Percentiles rank a stretch among this genome's conserved stretches.
phyloP scores from a whole-genome alignment of 73 alveolate species.

The Uronychia setigera region DNA sequence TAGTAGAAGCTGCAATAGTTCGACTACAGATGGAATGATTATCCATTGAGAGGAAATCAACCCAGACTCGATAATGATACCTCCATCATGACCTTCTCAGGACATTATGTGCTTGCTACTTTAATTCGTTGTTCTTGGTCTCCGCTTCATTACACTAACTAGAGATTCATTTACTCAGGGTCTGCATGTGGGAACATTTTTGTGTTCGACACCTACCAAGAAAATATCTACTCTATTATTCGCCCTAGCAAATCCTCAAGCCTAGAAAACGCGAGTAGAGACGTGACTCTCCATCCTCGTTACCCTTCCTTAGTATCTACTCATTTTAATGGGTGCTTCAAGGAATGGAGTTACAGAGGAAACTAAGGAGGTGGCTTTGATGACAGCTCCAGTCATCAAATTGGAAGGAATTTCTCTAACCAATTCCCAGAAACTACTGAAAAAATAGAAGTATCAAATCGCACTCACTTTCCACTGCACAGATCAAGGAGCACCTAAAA shows the following conservation, averaged over 20 bases:
- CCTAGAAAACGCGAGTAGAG: conserved; percentile 29
- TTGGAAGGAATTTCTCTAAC: too few species aligned
- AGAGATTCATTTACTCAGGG: conserved; percentile 74
- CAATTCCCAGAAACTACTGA: too few species aligned
- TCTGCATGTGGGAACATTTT: conserved; percentile 62
- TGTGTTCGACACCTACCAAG: conserved; percentile 65
- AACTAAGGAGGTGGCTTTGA: too few species aligned
- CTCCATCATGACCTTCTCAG: conserved; percentile 50
- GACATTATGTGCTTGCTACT: conserved; percentile 68
- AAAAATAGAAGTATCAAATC: too few species aligned
- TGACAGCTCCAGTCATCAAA: too few species aligned
- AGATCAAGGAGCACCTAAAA: too few species aligned
- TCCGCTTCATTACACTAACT: conserved; percentile 68
- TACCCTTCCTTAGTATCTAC: conserved; percentile 62
- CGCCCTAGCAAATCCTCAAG: not conserved
- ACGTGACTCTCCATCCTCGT: conserved; percentile 78
- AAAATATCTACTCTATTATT: not conserved
- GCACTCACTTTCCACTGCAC: too few species aligned
- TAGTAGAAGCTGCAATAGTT: conserved; percentile 12
- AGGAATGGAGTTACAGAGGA: conserved; percentile 12
- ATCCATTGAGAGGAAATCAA: conserved; percentile 47
- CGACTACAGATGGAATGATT: conserved; percentile 59
- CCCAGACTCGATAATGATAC: conserved; percentile 40
- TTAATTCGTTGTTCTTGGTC: conserved; percentile 75
- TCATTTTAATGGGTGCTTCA: conserved; percentile 34